Conservation (phyloP, 768 basidiomycete species). For the Sutorius australiensis region DNA sequence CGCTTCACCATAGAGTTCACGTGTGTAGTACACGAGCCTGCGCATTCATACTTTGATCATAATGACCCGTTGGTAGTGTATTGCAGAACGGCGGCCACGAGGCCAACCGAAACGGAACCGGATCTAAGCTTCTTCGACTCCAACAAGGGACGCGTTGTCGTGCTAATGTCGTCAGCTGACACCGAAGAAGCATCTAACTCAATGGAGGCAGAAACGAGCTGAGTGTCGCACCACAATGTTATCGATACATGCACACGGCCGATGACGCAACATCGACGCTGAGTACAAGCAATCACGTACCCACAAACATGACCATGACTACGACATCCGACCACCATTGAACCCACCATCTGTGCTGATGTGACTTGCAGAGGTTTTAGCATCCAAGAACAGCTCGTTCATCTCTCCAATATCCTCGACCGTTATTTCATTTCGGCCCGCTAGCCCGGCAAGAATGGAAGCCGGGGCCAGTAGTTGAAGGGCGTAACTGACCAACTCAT, state of each 20-base stretch:
- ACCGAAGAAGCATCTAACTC: neutral
- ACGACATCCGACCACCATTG: slow-evolving; percentile 31
- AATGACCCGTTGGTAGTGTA: neutral
- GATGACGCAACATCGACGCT: slow-evolving; percentile 5
- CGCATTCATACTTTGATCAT: neutral
- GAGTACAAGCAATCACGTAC: slow-evolving; percentile 4
- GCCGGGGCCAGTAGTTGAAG: slow-evolving; percentile 90
- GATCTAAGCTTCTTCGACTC: slow-evolving; percentile 11
- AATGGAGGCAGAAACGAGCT: neutral
- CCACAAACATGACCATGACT: slow-evolving; percentile 10
- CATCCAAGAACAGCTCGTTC: slow-evolving; percentile 93
- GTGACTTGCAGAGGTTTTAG: slow-evolving; percentile 70
- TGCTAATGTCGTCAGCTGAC: neutral
- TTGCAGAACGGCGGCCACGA: slow-evolving; percentile 3
- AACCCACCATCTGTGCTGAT: slow-evolving; percentile 42
- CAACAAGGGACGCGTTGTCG: slow-evolving; percentile 1
- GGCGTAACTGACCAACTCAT: slow-evolving; percentile 59
- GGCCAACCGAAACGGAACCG: slow-evolving; percentile 1
- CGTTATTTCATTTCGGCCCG: slow-evolving; percentile 77
- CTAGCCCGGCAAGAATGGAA: slow-evolving; percentile 75
- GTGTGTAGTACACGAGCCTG: neutral
- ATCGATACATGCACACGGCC: slow-evolving; percentile 5
- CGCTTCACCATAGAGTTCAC: neutral
- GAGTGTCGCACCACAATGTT: neutral
- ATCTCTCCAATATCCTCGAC: slow-evolving; percentile 91